Base-by-base conservation (phyloP, 768 basidiomycete species). In the Suillus clintonianus region DNA sequence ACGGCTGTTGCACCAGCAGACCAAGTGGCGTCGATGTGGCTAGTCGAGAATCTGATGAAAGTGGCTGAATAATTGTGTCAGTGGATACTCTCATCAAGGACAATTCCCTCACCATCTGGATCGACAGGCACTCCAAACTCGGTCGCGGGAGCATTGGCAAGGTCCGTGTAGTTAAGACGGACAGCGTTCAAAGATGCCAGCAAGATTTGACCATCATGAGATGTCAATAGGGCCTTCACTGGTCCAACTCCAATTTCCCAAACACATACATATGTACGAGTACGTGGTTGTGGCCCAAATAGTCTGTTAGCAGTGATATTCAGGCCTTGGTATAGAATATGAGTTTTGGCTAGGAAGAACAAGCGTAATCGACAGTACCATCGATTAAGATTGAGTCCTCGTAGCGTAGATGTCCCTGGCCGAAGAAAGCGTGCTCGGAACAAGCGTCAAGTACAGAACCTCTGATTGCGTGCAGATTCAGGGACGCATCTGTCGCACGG, bases 261-360 rank as follows among this genome's bases (percentile, higher is more conserved):
- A 15, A 97, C 84, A 72, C 96, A 98, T 6, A 97, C 80, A 70
- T 99, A 99, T 1, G 94, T 89, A 2, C 91, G 77, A 0, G 91
- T 92, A 4, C 86, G 84, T 8, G 97, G 97, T 63, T 88, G 86
- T 14, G 93, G 92, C 9, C 97, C 97, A 71, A 97, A 97, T 13
- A 99, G 78, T 30, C 96, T 87, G 71, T 97, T 86, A 2, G 92
- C 89, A 15, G 87, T 86, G 55, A 99, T 85, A 64, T 92, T 85
- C 67, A 96, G 74, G 13, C 91, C 93, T 91, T 65, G n/a, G 7
- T 24, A 24, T 37, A 8, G 5, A 59, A 30, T 6, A 30, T 27
- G 13, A 62, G 36, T 54, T 55, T 69, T 43, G 15, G 58, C 32
- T 60, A 37, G 34, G 48, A 41, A 57, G 36, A n/a, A 54, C 48